Evolutionary conservation across 768 basidiomycete species (phyloP), one percentile per base, ranked within the genome.

Genomic region (Suillus fuscotomentosus): DNA sequence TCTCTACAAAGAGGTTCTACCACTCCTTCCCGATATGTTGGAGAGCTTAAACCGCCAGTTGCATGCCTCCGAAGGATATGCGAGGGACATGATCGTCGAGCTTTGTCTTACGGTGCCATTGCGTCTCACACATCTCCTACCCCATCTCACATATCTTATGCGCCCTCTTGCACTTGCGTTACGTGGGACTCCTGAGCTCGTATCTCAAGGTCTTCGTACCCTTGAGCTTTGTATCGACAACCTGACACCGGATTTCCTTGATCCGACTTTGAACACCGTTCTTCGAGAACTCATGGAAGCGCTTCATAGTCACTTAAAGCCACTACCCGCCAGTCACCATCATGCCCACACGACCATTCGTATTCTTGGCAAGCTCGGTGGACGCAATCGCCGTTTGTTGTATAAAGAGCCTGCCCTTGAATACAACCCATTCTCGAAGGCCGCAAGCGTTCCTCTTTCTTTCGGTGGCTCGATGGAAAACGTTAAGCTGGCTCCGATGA

Each of bases 141-240:
- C 97, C 1, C 94, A 97, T 78, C 86, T 99, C 57, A 87, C 89
- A 17, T 96, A 98, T 71, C 83, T 99, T 63, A 98, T 99, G 96
- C 92, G 94, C 68, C 97, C 97, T 0, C 83, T 99, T 36, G 95
- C 96, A 3, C 82, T 96, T 59, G 95, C 97, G 9, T 80, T 99
- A 60, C 87, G 90, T 60, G 95, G 95, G 43, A 87, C 86, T 45
- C 86, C 89, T 7, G 97, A 99, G 61, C 86, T 97, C 54, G 91
- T 98, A 61, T 90, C 94, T 27, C 97, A 99, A 79, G 97, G 97
- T 53, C 80, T 99, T 31, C 87, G 97, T 7, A 99, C 97, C 0
- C 85, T 99, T 64, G 97, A 99, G 76, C 83, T 99, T n/a, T 99
- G 97, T 78, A 97, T 99, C 71, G 97, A 99, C 80, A 99, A 99